Evolutionary conservation across 2,329 filamentous ascomycete species (phyloP).

Genomic region (Ceratocystis destructans): DNA sequence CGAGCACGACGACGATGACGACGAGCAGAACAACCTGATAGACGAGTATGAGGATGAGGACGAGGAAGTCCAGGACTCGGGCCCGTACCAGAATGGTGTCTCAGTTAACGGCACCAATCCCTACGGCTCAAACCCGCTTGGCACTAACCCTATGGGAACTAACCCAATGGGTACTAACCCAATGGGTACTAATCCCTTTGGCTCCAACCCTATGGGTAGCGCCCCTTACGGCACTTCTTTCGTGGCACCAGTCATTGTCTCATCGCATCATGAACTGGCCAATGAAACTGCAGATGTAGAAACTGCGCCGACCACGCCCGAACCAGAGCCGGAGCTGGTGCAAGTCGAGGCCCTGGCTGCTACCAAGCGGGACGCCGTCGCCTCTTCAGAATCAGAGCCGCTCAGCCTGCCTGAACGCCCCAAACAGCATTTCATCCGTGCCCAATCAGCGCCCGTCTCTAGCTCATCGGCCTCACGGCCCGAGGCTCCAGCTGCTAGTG

Average conservation of each 20-base stretch:
- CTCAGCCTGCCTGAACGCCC: background rate
- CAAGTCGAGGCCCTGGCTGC: background rate
- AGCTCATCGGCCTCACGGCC: background rate
- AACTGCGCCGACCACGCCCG: slow-evolving; percentile 17
- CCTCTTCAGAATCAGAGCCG: background rate
- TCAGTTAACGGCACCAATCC: slow-evolving; percentile 11
- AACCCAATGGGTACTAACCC: slow-evolving; percentile 6
- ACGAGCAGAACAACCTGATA: slow-evolving; percentile 8
- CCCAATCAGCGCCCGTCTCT: background rate
- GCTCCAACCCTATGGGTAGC: background rate
- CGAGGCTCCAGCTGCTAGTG: background rate
- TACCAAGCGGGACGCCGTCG: background rate
- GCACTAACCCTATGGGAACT: background rate
- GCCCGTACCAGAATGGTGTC: slow-evolving; percentile 11
- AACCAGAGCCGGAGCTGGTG: slow-evolving; percentile 13
- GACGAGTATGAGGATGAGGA: slow-evolving; percentile 12
- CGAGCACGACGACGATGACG: background rate
- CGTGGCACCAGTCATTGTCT: background rate
- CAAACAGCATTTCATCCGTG: background rate
- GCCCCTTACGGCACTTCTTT: background rate
- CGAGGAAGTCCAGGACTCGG: slow-evolving; percentile 11
- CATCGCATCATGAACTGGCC: background rate
- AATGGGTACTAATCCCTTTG: slow-evolving; percentile 7
- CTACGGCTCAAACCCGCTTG: background rate
- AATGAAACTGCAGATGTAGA: slow-evolving; percentile 13